phyloP scores from a whole-genome alignment of 2,329 filamentous ascomycete genomes.

The Shiraia sp. region DNA sequence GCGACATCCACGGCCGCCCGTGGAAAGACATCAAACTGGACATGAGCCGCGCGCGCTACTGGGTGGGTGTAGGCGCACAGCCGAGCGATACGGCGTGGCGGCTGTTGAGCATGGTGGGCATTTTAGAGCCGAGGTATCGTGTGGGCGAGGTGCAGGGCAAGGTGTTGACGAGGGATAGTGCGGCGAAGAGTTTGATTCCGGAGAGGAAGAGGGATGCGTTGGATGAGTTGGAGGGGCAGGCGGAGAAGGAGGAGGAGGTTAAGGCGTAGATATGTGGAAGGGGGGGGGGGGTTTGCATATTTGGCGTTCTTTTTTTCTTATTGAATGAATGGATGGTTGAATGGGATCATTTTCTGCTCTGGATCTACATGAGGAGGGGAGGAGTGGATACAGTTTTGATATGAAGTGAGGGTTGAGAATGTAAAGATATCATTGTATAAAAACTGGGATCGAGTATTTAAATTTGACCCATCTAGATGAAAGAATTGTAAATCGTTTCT shows the following conservation, averaged over 20 bases:
- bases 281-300: background rate
- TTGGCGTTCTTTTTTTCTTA: background rate
- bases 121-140: slow-evolving; percentile 44
- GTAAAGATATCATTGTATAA: no score
- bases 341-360: no score
- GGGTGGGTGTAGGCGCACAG: slow-evolving; percentile 95
- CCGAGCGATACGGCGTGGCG: slow-evolving; percentile 89
- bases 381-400: background rate
- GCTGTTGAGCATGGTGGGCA: slow-evolving; percentile 72
- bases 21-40: slow-evolving; percentile 95
- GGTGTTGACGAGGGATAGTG: slow-evolving; percentile 35
- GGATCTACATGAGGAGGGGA: no score
- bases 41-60: slow-evolving; percentile 80
- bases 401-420: background rate
- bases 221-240: background rate
- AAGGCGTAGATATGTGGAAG: background rate
- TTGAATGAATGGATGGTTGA: background rate
- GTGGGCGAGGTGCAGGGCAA: slow-evolving; percentile 37
- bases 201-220: slow-evolving; percentile 4
- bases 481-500: no score
- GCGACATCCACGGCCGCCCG: slow-evolving; percentile 60
- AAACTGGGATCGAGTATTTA: no score
- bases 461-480: no score
- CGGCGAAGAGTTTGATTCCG: slow-evolving; percentile 33
- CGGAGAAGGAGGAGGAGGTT: slow-evolving; percentile 1